Conservation (phyloP, 805 yeast genomes). For the Metschnikowia dekortorum region DNA sequence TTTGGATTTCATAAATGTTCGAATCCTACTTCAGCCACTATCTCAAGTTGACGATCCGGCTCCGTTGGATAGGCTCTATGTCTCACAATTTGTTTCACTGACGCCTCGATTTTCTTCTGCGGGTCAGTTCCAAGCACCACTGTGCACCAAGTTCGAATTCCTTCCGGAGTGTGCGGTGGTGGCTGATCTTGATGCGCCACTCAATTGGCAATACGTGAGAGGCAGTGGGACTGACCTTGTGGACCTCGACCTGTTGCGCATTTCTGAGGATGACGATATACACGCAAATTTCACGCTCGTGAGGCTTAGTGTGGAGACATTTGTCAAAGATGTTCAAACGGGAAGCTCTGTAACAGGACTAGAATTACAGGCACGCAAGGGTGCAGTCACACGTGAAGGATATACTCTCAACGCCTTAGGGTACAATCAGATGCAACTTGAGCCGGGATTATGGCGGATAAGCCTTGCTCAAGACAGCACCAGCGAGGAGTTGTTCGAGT, state of each 20-base stretch:
- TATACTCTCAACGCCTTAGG: conserved; percentile 77
- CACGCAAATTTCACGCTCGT: conserved; percentile 43
- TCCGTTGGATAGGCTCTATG: conserved; percentile 57
- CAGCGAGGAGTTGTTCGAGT: conserved; percentile 13
- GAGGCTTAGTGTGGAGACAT: conserved; percentile 66
- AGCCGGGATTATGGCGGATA: conserved; percentile 69
- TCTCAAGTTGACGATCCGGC: conserved; percentile 32
- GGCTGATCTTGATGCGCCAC: conserved; percentile 53
- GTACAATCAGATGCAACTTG: conserved; percentile 71
- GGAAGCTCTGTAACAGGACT: conserved; percentile 48
- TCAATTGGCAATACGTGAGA: conserved; percentile 63
- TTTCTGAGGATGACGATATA: conserved; percentile 27
- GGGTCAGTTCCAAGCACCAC: conserved; percentile 15
- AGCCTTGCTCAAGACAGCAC: conserved; percentile 36
- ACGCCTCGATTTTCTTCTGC: conserved; percentile 25
- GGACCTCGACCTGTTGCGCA: conserved; percentile 61
- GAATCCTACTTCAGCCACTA: conserved; percentile 58
- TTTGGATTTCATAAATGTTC: conserved; percentile 48
- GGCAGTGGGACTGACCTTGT: conserved; percentile 33
- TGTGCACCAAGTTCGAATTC: conserved; percentile 30
- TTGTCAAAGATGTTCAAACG: conserved; percentile 44
- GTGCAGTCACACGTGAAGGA: conserved; percentile 45
- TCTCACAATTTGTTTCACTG: conserved; percentile 38
- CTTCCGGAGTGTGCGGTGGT: conserved; percentile 2
- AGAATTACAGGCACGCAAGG: conserved; percentile 36